A percentile compares a stretch with the other conserved stretches of the same genome.
These are phyloP conservation scores for Mangifera indica DNA, from an alignment of 345 rosid genomes.

Conservation along the genomic window DNA sequence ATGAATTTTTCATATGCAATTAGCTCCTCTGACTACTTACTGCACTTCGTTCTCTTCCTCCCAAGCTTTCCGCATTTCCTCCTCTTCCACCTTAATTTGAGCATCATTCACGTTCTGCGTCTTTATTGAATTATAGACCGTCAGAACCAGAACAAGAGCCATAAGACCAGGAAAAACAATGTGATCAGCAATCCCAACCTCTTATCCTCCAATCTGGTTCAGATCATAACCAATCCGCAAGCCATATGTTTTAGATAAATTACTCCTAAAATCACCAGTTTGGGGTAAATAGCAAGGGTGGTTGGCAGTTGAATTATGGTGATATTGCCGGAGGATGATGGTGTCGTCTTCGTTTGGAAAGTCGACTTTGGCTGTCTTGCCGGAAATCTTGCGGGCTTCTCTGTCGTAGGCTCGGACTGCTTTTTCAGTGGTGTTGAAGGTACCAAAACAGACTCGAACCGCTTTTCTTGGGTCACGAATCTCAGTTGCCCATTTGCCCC, in stretches of 20 bases:
- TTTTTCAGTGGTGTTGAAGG: constrained; percentile 85
- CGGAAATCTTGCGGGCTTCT: constrained; percentile 81
- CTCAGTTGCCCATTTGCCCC: constrained; percentile 99
- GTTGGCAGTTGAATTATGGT: constrained; percentile 7
- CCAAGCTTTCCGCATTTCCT: constrained; percentile 22
- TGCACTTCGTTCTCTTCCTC: constrained; percentile 44
- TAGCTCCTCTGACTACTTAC: constrained; percentile 66
- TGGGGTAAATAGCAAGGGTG: background rate
- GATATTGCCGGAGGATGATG: constrained; percentile 9
- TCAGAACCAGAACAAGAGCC: constrained; percentile 2
- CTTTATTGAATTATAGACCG: constrained; percentile 4
- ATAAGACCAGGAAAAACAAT: constrained; percentile 21
- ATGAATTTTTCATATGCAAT: constrained; percentile 70
- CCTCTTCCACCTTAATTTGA: constrained; percentile 20
- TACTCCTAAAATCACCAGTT: background rate
- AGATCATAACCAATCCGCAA: constrained; percentile 35
- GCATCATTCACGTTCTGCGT: background rate
- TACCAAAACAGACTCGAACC: constrained; percentile 92
- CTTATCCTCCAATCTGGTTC: constrained; percentile 29
- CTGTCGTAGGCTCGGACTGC: constrained; percentile 89
- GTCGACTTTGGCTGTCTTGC: constrained; percentile 79
- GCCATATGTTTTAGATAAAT: constrained; percentile 7
- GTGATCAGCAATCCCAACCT: constrained; percentile 12
- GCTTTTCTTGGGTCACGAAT: constrained; percentile 93
- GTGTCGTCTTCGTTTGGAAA: constrained; percentile 64